Conservation (phyloP, 2,329 filamentous ascomycete species). For the Trichoderma koningiopsis region DNA sequence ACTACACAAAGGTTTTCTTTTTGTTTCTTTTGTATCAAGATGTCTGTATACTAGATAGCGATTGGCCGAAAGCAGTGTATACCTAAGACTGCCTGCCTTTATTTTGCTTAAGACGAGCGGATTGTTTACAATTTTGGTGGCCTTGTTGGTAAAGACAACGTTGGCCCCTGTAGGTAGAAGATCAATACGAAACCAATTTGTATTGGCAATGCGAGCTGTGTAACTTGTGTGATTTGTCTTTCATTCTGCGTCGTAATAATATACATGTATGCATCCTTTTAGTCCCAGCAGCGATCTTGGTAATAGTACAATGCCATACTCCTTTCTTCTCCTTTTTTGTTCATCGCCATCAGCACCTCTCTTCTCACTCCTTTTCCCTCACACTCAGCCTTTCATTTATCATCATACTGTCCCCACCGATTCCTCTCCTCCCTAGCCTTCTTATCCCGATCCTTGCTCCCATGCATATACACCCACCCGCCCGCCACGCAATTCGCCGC, state of each 20-base stretch:
- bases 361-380: not conserved
- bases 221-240: not conserved
- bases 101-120: not conserved
- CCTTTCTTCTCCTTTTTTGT: not conserved
- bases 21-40: not conserved
- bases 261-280: not conserved
- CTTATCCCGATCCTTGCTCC: conserved; percentile 54
- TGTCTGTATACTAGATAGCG: conserved; percentile 1
- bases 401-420: conserved; percentile 48
- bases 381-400: not conserved
- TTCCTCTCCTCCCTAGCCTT: conserved; percentile 52
- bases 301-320: not conserved
- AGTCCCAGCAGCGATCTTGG: not conserved
- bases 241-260: not conserved
- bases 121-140: not conserved
- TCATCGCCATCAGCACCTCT: not conserved
- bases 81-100: not conserved
- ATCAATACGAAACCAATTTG: not conserved
- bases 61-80: not conserved
- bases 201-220: not conserved
- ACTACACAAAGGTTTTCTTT: not conserved
- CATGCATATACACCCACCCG: conserved; percentile 55
- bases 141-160: not conserved
- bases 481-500: conserved; percentile 52
- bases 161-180: not conserved